Evolutionary conservation across 352 stramenopile genomes (phyloP).

Genomic region (Globisporangium echinulatum): DNA sequence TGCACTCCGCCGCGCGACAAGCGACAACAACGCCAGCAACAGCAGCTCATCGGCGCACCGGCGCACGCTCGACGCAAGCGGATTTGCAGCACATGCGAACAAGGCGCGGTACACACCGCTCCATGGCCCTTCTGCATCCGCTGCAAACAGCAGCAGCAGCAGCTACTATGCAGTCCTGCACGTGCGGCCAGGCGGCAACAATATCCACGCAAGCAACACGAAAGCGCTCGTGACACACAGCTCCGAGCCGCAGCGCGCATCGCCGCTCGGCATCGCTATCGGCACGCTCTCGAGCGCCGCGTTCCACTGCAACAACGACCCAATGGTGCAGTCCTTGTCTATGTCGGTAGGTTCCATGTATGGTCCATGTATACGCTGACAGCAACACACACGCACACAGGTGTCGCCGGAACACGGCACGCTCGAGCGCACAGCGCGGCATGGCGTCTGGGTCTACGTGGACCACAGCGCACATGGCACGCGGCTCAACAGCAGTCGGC

Average conservation of each 20-base stretch:
- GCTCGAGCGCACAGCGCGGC: slow-evolving; percentile 35
- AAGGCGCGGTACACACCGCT: slow-evolving; percentile 4
- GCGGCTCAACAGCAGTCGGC: slow-evolving; percentile 26
- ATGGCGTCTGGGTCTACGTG: slow-evolving; percentile 69
- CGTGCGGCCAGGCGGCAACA: slow-evolving; percentile 10
- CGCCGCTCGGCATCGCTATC: slow-evolving; percentile 17
- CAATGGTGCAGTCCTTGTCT: slow-evolving; percentile 5
- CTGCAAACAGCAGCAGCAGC: too few species aligned
- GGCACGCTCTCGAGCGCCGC: slow-evolving; percentile 14
- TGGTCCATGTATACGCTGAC: too few species aligned
- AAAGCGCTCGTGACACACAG: slow-evolving; percentile 1
- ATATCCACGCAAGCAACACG: slow-evolving; percentile 2
- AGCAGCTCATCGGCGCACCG: too few species aligned
- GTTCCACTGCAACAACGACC: slow-evolving; percentile 20
- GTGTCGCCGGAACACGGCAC: slow-evolving; percentile 32
- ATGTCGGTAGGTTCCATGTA: neutral
- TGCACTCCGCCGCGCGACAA: neutral
- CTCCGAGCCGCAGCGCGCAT: slow-evolving; percentile 1
- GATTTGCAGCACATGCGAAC: too few species aligned
- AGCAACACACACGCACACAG: too few species aligned
- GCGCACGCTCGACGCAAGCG: neutral
- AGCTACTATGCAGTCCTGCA: slow-evolving; percentile 5
- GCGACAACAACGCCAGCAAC: neutral
- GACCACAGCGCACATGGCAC: slow-evolving; percentile 61
- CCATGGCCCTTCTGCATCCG: too few species aligned